Base-by-base conservation (phyloP, 2,329 filamentous ascomycete species). In the Claviceps paspali region DNA sequence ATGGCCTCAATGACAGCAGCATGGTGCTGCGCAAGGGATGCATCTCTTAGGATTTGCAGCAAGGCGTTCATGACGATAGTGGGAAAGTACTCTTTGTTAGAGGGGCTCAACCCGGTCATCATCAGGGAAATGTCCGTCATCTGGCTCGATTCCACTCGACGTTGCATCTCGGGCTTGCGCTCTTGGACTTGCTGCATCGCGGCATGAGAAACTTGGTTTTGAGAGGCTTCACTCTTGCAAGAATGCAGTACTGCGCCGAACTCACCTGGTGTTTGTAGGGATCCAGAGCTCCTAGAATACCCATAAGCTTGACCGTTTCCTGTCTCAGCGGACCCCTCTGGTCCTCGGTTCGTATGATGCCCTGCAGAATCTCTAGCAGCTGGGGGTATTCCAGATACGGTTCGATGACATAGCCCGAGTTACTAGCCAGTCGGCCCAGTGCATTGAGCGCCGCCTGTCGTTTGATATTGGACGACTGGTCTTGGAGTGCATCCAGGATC, bases 31-130 rank as follows among this genome's bases (percentile, higher is more conserved):
- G 80, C 75, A 4, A 98, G 67, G 0, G 91, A 96, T 19, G 79
- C 77, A 48, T 98, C 91, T 50, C 88, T 92, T 26, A 98, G 63
- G 46, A 98, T 87, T 39, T 86, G 80, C 50, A 98, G 76, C 9
- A 98, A 70, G 2, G 91, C 92, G 50, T 94, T 94, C 54, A 98
- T 95, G 33, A 95, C 91, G 14, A 98, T 86, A 0, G 91, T 98
- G 1, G 91, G 91, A 52, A 94, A 98, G 58, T 98, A 98, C 50
- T 98, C 91, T 52, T 98, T 94, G 52, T 84, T 94, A 0, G 88
- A 96, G 0, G 91, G 92, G 1, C 87, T 96, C 29, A 95, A 68
- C 11, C 92, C 91, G 29, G 84, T 86, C 88, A 98, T 98, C 68
- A 98, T 96, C 22, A 98, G 69, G 3, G 87, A 91, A 32, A 98